Evolutionary conservation across 768 basidiomycete genomes (phyloP), one percentile per base, ranked within the genome.

Genomic region (Amanita polypyramis): DNA sequence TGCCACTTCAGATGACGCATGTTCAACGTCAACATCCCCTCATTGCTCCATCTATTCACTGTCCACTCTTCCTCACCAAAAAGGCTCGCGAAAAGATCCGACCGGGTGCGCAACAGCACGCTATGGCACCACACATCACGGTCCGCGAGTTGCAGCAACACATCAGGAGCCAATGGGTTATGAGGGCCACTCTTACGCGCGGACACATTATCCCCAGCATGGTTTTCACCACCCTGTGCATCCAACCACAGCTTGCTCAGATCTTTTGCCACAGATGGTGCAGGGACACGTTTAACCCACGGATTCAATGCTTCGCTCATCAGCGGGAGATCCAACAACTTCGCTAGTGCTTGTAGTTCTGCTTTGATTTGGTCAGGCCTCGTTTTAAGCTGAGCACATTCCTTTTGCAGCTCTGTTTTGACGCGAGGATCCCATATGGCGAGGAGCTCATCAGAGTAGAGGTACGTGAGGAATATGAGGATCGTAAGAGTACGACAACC

Each of bases 21-120:
- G 54, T 88, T 65, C 36, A 98, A 63, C n/a, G 64, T 62, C 6
- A 95, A 55, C 9, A 71, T 65, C 1, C 81, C 85, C 5, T 56
- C 59, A 14, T 45, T 61, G 51, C 67, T 67, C 70, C 80, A 76
- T 23, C 92, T 73, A 32, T 71, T 69, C 20, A 47, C 57, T 10
- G 87, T 88, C 94, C 96, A 99, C 29, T 79, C 87, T 12, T 70
- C 66, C 55, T 92, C 81, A 35, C 79, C 79, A 60, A 95, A 92
- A 64, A 99, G 84, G 27, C 76, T 76, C 8, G 79, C 68, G 59
- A 99, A 97, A 56, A 96, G 85, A 2, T 77, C 74, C 19, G 85
- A 92, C 1, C 94, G 77, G 0, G 90, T 77, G 9, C 90, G 75
- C n/a, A 99, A 71, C 14, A 97, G 61, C 8, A 70, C 60, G 0